Base-by-base conservation (phyloP, 495 filamentous ascomycete species). In the Hypoxylon rickii region DNA sequence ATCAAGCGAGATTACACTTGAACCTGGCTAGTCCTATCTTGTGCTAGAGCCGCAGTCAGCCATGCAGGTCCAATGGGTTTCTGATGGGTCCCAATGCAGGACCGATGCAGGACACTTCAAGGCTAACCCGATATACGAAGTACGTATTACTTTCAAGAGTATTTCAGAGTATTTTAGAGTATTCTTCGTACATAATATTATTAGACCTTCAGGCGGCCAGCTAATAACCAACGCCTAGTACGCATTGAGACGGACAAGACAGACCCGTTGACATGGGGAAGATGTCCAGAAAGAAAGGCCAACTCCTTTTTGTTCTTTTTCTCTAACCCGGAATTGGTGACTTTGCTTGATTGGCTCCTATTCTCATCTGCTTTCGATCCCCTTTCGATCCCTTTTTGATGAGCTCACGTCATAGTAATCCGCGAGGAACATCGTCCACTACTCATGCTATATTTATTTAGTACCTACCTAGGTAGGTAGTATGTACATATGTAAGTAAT, bases 1-100 rank as follows among this genome's bases (percentile, higher is more conserved):
- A 21, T 26, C 33, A 66, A 66, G 63, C 63, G 65, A 66, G 64
- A 68, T 68, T 63, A 44, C 48, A 34, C 29, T 18, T 51, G 52
- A 22, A 39, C 52, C 51, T 51, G 57, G 44, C 60, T 56, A 64
- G 21, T 45, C 59, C 53, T 63, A 49, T 57, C 54, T 13, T 3
- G 43, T 53, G 13, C 21, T 57, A 48, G 34, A 33, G 32, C 46
- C 17, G 24, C 24, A 29, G 24, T 29, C 4, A 29, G 4, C n/a
- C n/a, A n/a, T n/a, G 51, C 43, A 41, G 34, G 4, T 29, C 24
- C 24, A 29, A 10, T 29, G 10, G 10, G 24, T 29, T 10, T 17
- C 29, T n/a, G n/a, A n/a, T n/a, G n/a, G n/a, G n/a, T n/a, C n/a
- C n/a, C n/a, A n/a, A n/a, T 19, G 19, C 41, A 45, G 21, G 19